Percentiles rank a stretch among this genome's conserved stretches.
Evolutionary conservation across 257 asterid genomes (phyloP).

Genomic region (Lycium ferocissimum): DNA sequence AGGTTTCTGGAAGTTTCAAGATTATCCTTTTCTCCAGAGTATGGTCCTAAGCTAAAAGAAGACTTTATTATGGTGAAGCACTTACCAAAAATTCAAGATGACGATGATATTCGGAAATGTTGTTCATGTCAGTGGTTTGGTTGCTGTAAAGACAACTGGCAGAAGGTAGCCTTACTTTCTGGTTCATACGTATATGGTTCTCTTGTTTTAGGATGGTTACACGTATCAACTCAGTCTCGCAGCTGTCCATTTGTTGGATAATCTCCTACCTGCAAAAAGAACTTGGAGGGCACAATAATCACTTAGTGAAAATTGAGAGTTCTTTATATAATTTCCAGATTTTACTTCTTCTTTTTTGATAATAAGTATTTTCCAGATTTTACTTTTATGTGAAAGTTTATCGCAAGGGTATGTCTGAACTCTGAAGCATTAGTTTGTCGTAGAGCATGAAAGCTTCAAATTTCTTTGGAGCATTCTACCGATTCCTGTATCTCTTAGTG

Average conservation of each 20-base stretch:
- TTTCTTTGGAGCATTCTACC: slow-evolving; percentile 19
- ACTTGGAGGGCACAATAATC: background rate
- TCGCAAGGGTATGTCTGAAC: background rate
- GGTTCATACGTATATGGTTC: slow-evolving; percentile 20
- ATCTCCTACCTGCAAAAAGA: slow-evolving; percentile 6
- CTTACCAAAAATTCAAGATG: slow-evolving; percentile 57
- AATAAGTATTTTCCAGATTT: background rate
- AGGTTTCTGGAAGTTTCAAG: slow-evolving; percentile 87
- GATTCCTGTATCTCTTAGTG: background rate
- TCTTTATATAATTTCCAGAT: slow-evolving; percentile 7
- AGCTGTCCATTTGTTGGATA: background rate
- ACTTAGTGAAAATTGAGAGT: background rate
- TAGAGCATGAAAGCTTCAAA: slow-evolving; percentile 21
- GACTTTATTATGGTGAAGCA: slow-evolving; percentile 91
- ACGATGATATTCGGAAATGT: slow-evolving; percentile 52
- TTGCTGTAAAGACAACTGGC: slow-evolving; percentile 97
- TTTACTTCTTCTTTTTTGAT: background rate
- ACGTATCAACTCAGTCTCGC: background rate
- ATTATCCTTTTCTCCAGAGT: slow-evolving; percentile 89
- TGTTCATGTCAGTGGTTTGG: slow-evolving; percentile 74
- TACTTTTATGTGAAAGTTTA: background rate
- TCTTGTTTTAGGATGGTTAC: slow-evolving; percentile 12
- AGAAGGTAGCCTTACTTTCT: slow-evolving; percentile 65
- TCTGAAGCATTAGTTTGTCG: background rate
- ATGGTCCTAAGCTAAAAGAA: slow-evolving; percentile 95